Evolutionary conservation across 176 grass and related monocot genomes (phyloP).

Genomic region (Paspalum vaginatum): DNA sequence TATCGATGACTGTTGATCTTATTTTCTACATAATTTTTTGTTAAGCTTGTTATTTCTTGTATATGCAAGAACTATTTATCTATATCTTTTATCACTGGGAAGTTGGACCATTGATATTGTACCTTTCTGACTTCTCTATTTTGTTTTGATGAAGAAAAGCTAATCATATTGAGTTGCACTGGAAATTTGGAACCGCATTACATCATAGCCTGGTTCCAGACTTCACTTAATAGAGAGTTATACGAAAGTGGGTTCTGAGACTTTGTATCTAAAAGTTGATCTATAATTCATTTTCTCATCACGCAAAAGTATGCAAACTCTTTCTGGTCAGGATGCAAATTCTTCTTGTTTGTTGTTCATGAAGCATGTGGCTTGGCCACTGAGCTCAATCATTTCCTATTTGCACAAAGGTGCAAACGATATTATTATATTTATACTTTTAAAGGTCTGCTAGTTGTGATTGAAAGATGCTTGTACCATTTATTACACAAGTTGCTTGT

Average conservation of each 20-base stretch:
- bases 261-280: constrained; percentile 13
- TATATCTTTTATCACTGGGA: not conserved
- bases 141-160: constrained; percentile 40
- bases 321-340: constrained; percentile 24
- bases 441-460: constrained; percentile 23
- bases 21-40: constrained; percentile 26
- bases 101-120: not conserved
- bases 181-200: not conserved
- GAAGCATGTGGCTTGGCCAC: not conserved
- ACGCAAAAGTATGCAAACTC: not conserved
- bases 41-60: not conserved
- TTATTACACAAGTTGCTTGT: constrained; percentile 3
- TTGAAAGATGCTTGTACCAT: not conserved
- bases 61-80: not conserved
- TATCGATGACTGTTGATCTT: constrained; percentile 19
- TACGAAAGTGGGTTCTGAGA: not conserved
- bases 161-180: not conserved
- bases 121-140: constrained; percentile 1
- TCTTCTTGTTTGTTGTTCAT: not conserved
- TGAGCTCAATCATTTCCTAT: not conserved
- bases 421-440: not conserved
- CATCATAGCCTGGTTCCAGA: not conserved
- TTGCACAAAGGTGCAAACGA: constrained; percentile 17
- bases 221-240: constrained; percentile 21
- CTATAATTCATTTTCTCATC: not conserved